These are phyloP conservation scores for Diplodia seriata DNA, from an alignment of 2,329 filamentous ascomycete genomes.

Conservation along the genomic window DNA sequence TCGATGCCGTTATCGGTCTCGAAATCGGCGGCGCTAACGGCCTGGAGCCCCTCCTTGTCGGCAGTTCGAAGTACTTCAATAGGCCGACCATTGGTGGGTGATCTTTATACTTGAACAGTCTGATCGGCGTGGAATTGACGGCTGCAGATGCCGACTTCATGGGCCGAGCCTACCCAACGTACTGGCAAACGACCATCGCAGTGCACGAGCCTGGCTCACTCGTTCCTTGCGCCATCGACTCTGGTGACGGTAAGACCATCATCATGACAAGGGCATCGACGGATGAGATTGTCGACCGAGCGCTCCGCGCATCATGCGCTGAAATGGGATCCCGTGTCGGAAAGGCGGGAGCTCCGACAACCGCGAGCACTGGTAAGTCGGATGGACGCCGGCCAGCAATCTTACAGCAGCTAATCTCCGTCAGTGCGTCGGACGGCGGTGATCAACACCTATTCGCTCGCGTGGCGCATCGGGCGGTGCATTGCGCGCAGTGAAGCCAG, in stretches of 20 bases:
- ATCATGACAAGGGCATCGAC: conserved; percentile 33
- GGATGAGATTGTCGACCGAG: conserved; percentile 34
- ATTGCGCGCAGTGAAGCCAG: conserved; percentile 59
- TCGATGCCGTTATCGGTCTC: conserved; percentile 48
- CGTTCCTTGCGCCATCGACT: conserved; percentile 31
- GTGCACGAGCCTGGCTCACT: conserved; percentile 29
- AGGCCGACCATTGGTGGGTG: conserved; percentile 29
- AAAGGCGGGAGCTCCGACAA: conserved; percentile 51
- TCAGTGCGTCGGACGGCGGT: conserved; percentile 42
- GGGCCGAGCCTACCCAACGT: conserved; percentile 29
- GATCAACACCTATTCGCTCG: conserved; percentile 52
- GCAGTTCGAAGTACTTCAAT: conserved; percentile 40
- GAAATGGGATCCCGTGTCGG: conserved; percentile 42
- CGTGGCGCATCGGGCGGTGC: conserved; percentile 64
- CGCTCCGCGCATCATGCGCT: conserved; percentile 34
- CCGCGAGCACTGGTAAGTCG: conserved; percentile 39
- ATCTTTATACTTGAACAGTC: background rate
- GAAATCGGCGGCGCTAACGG: conserved; percentile 59
- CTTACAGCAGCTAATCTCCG: conserved; percentile 31
- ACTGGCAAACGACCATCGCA: conserved; percentile 31
- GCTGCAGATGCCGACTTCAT: conserved; percentile 28
- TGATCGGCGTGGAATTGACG: conserved; percentile 21
- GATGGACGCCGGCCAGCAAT: background rate
- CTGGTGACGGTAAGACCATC: conserved; percentile 33
- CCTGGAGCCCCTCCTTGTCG: conserved; percentile 35